Evolutionary conservation across 495 filamentous ascomycete genomes (phyloP), one percentile per base, ranked within the genome.

Genomic region (Talaromyces stipitatus): DNA sequence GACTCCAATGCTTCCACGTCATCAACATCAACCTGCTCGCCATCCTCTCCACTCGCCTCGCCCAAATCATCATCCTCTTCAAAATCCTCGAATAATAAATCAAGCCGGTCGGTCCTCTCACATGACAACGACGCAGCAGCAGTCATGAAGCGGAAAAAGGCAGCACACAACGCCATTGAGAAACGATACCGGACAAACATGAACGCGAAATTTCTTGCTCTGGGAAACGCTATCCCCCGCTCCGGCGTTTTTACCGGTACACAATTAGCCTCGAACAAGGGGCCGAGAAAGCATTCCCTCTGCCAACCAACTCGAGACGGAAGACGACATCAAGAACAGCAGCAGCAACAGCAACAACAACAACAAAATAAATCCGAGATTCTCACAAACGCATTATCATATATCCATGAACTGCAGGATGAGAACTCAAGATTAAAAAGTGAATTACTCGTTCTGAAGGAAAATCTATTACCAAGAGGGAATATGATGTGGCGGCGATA

Each of bases 381-480:
- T 45, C 72, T 95, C 47, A 80, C 79, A 59, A 80, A 83, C 64
- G 82, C 82, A 14, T 80, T 96, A 18, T 82, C 89, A 38, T 87
- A 90, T 47, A 75, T 95, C 66, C 80, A 84, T 50, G 78, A 69
- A 16, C 58, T 78, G 33, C 73, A 78, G 55, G 70, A 73, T 48
- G 67, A 73, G 58, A 78, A 74, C 29, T 65, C 67, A 41, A 62
- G 67, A 0, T 50, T 75, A 41, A 67, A 69, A 33, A 72, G 71
- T 62, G 75, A 78, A 57, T 24, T 78, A 30, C 58, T 61, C 0
- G 22, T 74, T 7, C 29, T 75, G 33, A 73, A 70, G 55, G 69
- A 72, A 52, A 68, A 68, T 50, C 20, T 72, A 43, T 20, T 72
- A 18, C 64, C 70, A 9, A 64, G 63, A 22, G 68, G 66, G 12